Percentiles rank a stretch among this genome's conserved stretches.
phyloP scores from a whole-genome alignment of 2,329 filamentous ascomycete species.

The Coniochaeta sp. region DNA sequence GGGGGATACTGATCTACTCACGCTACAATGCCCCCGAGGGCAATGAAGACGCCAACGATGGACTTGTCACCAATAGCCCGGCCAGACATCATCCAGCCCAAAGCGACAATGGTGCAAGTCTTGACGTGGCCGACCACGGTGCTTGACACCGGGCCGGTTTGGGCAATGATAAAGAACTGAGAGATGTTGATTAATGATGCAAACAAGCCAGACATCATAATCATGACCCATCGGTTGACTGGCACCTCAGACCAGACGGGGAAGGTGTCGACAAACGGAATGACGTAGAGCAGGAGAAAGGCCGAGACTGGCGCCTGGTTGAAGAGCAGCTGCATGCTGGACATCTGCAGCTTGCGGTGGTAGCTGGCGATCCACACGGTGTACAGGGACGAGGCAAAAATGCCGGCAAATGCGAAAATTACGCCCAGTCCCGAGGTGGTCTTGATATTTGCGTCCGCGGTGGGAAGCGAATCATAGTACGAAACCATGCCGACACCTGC shows the following conservation, averaged over 20 bases:
- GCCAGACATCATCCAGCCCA: slow-evolving; percentile 53
- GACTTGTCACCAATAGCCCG: slow-evolving; percentile 49
- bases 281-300: slow-evolving; percentile 56
- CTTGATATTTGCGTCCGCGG: slow-evolving; percentile 38
- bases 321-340: slow-evolving; percentile 62
- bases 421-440: slow-evolving; percentile 53
- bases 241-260: slow-evolving; percentile 47
- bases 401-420: slow-evolving; percentile 55
- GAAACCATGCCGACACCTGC: slow-evolving; percentile 58
- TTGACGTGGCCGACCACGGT: slow-evolving; percentile 61
- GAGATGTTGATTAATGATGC: slow-evolving; percentile 60
- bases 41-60: slow-evolving; percentile 46
- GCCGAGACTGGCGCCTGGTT: slow-evolving; percentile 60
- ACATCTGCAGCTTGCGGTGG: slow-evolving; percentile 57
- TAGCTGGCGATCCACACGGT: slow-evolving; percentile 63
- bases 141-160: slow-evolving; percentile 56
- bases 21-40: slow-evolving; percentile 49
- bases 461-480: slow-evolving; percentile 58
- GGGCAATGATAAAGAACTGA: slow-evolving; percentile 55
- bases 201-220: slow-evolving; percentile 53
- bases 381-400: slow-evolving; percentile 59
- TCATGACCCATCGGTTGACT: slow-evolving; percentile 47
- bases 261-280: slow-evolving; percentile 59
- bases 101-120: slow-evolving; percentile 56
- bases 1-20: slow-evolving; percentile 25